These are phyloP conservation scores for Quercus gilva DNA, from an alignment of 306 rosid genomes.

Conservation along the genomic window DNA sequence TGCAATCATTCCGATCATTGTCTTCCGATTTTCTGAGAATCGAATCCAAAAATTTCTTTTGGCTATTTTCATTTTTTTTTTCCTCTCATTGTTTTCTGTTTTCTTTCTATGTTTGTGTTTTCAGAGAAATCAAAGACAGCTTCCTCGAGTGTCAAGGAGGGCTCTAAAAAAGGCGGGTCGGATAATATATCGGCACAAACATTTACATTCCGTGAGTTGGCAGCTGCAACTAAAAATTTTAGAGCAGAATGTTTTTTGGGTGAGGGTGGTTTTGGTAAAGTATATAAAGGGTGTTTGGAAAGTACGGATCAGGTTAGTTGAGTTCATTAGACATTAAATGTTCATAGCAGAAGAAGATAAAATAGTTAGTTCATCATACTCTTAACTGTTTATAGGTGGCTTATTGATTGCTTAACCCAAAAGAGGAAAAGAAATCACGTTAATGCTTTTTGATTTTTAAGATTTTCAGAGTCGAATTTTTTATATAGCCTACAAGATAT, in stretches of 20 bases:
- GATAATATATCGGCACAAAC: conserved; percentile 82
- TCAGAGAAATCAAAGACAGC: conserved; percentile 54
- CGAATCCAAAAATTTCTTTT: not conserved
- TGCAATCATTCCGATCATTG: too few species aligned
- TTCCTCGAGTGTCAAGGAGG: conserved; percentile 49
- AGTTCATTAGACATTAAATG: conserved; percentile 6
- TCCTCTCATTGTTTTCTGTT: conserved; percentile 2
- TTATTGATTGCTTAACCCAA: not conserved
- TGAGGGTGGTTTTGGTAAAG: conserved; percentile 93
- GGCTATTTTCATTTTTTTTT: not conserved
- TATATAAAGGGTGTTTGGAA: conserved; percentile 82
- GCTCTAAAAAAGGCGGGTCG: conserved; percentile 54
- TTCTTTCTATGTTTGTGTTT: conserved; percentile 17
- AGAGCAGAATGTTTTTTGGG: conserved; percentile 82
- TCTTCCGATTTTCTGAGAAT: not conserved
- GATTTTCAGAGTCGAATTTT: not conserved
- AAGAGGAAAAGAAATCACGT: not conserved
- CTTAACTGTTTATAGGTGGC: too few species aligned
- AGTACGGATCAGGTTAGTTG: conserved; percentile 62
- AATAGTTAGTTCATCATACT: not conserved
- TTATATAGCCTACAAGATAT: not conserved
- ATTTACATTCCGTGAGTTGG: conserved; percentile 86
- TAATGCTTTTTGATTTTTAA: not conserved
- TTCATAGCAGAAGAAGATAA: conserved; percentile 9
- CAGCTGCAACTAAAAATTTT: conserved; percentile 85